These are phyloP conservation scores for Cryptosporidium viatorum DNA, from an alignment of 169 alveolate species.

Conservation along the genomic window DNA sequence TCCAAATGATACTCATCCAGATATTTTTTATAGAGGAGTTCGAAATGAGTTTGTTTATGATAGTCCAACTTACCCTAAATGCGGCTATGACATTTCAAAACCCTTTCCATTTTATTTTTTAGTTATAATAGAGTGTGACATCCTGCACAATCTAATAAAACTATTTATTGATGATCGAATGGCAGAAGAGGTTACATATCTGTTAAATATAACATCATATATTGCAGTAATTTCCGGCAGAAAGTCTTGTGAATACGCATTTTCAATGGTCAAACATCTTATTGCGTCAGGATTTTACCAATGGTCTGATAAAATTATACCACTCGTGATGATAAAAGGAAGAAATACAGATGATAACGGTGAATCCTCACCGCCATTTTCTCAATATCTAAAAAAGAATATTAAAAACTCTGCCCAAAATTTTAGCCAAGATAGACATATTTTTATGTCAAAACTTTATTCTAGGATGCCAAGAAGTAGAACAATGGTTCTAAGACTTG, in stretches of 20 bases:
- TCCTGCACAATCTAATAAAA: slow-evolving; percentile 15
- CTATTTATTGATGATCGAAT: slow-evolving; percentile 69
- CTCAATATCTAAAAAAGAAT: slow-evolving; percentile 3
- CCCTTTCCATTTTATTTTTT: slow-evolving; percentile 63
- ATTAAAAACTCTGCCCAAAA: background rate
- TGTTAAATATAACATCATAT: slow-evolving; percentile 34
- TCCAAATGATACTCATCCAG: slow-evolving; percentile 46
- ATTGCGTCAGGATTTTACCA: slow-evolving; percentile 60
- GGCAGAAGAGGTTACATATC: slow-evolving; percentile 41
- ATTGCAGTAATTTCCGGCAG: slow-evolving; percentile 42
- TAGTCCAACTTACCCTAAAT: slow-evolving; percentile 67
- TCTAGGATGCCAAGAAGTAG: slow-evolving; percentile 69
- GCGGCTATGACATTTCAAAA: slow-evolving; percentile 54
- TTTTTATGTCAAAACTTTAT: slow-evolving; percentile 63
- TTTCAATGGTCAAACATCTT: slow-evolving; percentile 56
- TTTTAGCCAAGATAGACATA: slow-evolving; percentile 19
- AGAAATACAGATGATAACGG: background rate
- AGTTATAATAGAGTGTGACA: slow-evolving; percentile 56
- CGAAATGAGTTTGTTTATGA: slow-evolving; percentile 56
- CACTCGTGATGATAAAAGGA: slow-evolving; percentile 31
- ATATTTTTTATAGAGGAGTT: slow-evolving; percentile 23
- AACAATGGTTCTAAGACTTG: slow-evolving; percentile 57
- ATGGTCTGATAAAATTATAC: slow-evolving; percentile 50
- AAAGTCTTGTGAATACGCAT: slow-evolving; percentile 31
- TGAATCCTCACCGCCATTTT: slow-evolving; percentile 29